Conservation (phyloP, 225 moss, liverwort and hornwort species). For the Anthoceros angustus region DNA sequence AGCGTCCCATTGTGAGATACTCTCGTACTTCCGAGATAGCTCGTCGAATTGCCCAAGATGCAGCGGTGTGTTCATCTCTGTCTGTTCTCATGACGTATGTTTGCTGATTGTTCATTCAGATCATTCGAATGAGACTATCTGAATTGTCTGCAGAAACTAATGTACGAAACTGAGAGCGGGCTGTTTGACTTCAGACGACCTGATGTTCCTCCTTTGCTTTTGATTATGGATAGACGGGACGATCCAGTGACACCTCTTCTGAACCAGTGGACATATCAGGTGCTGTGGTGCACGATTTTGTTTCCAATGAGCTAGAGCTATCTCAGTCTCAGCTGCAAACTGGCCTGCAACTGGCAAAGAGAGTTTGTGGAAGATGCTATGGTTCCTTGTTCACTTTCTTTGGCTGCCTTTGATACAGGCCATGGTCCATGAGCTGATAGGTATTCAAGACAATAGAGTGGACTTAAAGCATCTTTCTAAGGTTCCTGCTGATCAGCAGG, state of each 20-base stretch:
- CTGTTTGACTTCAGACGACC: constrained; percentile 93
- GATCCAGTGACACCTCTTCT: constrained; percentile 90
- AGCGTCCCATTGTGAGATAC: constrained; percentile 79
- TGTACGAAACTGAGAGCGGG: constrained; percentile 95
- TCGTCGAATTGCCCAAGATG: constrained; percentile 71
- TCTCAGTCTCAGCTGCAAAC: not conserved
- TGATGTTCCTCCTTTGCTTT: constrained; percentile 78
- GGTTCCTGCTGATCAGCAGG: constrained; percentile 96
- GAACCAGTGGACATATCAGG: constrained; percentile 99
- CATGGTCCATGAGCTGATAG: constrained; percentile 96
- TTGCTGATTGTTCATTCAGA: not conserved
- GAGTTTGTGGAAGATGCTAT: not conserved
- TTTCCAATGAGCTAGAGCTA: not conserved
- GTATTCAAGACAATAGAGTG: constrained; percentile 85
- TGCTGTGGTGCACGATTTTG: constrained; percentile 9
- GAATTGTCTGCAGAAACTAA: constrained; percentile 40
- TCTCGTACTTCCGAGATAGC: constrained; percentile 92
- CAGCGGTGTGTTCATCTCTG: constrained; percentile 43
- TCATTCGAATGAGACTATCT: not conserved
- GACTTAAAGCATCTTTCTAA: constrained; percentile 71
- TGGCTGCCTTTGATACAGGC: constrained; percentile 37
- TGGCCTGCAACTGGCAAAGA: not conserved
- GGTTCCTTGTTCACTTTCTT: constrained; percentile 5
- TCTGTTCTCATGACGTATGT: not conserved
- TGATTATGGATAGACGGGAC: constrained; percentile 93